Percentiles rank a stretch among this genome's conserved stretches.
These are phyloP conservation scores for Phytophthora pini DNA, from an alignment of 352 stramenopile species.

Conservation along the genomic window DNA sequence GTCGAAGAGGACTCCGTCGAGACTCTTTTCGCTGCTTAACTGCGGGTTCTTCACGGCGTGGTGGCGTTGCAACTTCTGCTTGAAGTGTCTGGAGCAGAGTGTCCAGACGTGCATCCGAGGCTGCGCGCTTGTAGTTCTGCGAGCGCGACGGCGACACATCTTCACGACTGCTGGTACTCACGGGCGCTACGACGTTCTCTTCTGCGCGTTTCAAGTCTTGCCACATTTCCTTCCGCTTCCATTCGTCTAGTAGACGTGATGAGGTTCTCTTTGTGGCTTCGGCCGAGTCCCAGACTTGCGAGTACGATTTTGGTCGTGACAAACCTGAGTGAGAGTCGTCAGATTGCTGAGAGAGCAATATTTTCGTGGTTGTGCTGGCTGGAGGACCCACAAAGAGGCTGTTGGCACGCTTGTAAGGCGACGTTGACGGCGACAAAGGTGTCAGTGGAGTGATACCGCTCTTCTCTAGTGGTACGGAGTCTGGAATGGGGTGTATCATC, in stretches of 20 bases:
- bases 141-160: constrained; percentile 18
- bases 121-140: constrained; percentile 26
- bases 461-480: constrained; percentile 19
- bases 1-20: constrained; percentile 14
- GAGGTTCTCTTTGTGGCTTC: constrained; percentile 40
- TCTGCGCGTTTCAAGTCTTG: constrained; percentile 74
- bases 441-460: constrained; percentile 10
- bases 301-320: constrained; percentile 35
- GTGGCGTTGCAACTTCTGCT: constrained; percentile 24
- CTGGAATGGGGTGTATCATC: constrained; percentile 41
- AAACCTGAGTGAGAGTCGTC: constrained; percentile 21
- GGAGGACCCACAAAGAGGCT: constrained; percentile 38
- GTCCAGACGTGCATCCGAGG: constrained; percentile 37
- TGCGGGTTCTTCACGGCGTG: constrained; percentile 7
- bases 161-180: constrained; percentile 12
- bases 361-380: constrained; percentile 18
- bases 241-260: constrained; percentile 68
- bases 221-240: constrained; percentile 81
- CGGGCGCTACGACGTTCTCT: constrained; percentile 44
- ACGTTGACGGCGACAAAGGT: constrained; percentile 33
- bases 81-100: constrained; percentile 39
- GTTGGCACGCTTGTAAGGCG: constrained; percentile 51
- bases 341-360: constrained; percentile 19
- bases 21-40: constrained; percentile 28
- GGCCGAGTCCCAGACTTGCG: constrained; percentile 53